phyloP scores from a whole-genome alignment of 306 rosid genomes.

The Datisca glomerata region DNA sequence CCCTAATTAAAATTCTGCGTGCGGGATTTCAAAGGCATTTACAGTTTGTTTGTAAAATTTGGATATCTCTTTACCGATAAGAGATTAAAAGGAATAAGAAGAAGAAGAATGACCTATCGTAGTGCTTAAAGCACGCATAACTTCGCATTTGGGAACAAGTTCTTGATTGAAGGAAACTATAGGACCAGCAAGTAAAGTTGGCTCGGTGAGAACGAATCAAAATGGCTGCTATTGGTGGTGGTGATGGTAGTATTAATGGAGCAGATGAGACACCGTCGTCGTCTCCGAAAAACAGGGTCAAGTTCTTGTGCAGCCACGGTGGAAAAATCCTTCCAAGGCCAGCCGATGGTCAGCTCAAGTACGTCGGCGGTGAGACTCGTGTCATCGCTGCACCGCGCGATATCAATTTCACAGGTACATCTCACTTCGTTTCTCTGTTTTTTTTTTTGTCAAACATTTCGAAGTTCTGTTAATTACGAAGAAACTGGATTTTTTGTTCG shows the following conservation, averaged over 20 bases:
- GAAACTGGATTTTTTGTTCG: not conserved
- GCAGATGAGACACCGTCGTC: constrained; percentile 9
- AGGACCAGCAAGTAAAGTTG: too few species aligned
- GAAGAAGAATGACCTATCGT: too few species aligned
- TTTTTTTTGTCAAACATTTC: not conserved
- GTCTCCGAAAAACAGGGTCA: constrained; percentile 43
- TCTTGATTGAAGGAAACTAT: too few species aligned
- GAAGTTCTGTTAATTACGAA: not conserved
- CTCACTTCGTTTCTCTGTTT: not conserved
- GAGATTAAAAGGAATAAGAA: too few species aligned
- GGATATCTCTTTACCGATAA: too few species aligned
- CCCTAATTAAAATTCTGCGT: too few species aligned
- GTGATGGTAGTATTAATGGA: constrained; percentile 1
- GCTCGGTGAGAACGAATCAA: too few species aligned
- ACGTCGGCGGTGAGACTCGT: constrained; percentile 88
- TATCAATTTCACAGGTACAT: constrained; percentile 40
- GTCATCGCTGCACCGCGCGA: constrained; percentile 45
- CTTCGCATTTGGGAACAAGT: too few species aligned
- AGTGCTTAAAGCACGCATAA: too few species aligned
- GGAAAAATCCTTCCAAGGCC: constrained; percentile 75
- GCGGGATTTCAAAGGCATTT: too few species aligned
- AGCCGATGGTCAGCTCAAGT: constrained; percentile 55
- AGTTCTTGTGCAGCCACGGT: constrained; percentile 76
- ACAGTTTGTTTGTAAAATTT: too few species aligned
- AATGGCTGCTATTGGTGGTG: too few species aligned